A percentile compares a stretch with the other conserved stretches of the same genome.
Evolutionary conservation across 805 yeast genomes (phyloP).

Genomic region (Cyberlindnera samutprakarnensis): DNA sequence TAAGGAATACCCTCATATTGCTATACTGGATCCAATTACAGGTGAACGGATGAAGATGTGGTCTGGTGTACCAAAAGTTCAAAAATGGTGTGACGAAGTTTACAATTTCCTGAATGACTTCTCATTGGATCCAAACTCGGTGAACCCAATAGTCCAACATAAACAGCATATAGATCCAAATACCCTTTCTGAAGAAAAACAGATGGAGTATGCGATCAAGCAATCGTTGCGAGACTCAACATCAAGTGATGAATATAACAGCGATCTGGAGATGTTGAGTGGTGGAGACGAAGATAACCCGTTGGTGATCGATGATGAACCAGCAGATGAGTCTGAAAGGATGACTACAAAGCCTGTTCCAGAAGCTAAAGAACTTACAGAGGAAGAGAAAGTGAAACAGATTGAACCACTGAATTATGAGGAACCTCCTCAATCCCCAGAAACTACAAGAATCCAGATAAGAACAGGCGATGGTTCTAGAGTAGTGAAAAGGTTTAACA

Average conservation of each 20-base stretch:
- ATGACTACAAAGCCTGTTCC: conserved; percentile 2
- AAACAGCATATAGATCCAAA: conserved; percentile 55
- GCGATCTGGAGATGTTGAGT: conserved; percentile 15
- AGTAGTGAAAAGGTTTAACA: conserved; percentile 58
- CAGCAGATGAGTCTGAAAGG: conserved; percentile 1
- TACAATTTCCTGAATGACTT: conserved; percentile 60
- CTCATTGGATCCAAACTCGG: conserved; percentile 53
- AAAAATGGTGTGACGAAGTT: conserved; percentile 59
- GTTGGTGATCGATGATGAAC: conserved; percentile 19
- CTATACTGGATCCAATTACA: conserved; percentile 90
- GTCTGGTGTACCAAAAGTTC: conserved; percentile 58
- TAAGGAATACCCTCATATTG: conserved; percentile 73
- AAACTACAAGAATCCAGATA: conserved; percentile 63
- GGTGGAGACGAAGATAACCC: conserved; percentile 15
- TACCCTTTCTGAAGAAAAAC: conserved; percentile 74
- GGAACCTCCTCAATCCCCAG: conserved; percentile 48
- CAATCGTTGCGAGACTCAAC: conserved; percentile 47
- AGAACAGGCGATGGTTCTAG: conserved; percentile 84
- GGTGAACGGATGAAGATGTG: conserved; percentile 83
- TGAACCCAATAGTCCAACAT: conserved; percentile 60
- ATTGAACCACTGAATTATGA: conserved; percentile 45
- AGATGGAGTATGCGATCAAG: conserved; percentile 64
- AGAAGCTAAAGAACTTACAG: conserved; percentile 25
- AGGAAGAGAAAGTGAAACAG: conserved; percentile 37
- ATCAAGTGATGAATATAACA: conserved; percentile 17